Evolutionary conservation across 2,329 filamentous ascomycete genomes (phyloP).

Genomic region (Arthrobotrys pseudoclavata): DNA sequence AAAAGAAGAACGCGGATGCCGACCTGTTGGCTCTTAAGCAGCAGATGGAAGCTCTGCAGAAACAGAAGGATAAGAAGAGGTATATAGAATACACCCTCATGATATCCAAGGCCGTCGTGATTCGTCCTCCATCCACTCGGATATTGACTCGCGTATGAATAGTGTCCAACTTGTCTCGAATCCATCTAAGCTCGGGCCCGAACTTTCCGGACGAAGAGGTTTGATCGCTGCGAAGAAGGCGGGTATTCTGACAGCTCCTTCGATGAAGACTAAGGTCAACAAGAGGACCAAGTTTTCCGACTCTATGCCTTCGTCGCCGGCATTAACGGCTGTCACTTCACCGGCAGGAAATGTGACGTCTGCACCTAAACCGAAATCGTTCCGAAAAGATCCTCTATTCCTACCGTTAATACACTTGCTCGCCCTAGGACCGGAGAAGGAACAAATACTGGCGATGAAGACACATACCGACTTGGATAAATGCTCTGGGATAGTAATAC

Average conservation of each 20-base stretch:
- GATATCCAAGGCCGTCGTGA: neutral
- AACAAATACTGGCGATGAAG: slow-evolving; percentile 63
- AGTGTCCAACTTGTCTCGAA: slow-evolving; percentile 60
- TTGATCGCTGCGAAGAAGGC: slow-evolving; percentile 59
- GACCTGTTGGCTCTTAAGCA: slow-evolving; percentile 55
- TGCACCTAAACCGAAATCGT: slow-evolving; percentile 52
- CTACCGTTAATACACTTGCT: slow-evolving; percentile 63
- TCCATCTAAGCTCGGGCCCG: slow-evolving; percentile 57
- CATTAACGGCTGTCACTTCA: slow-evolving; percentile 48
- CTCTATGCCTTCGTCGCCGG: slow-evolving; percentile 56
- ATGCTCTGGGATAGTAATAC: slow-evolving; percentile 61
- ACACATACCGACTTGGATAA: slow-evolving; percentile 63
- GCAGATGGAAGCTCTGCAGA: slow-evolving; percentile 54
- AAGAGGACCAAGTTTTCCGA: slow-evolving; percentile 53
- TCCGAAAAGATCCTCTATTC: slow-evolving; percentile 62
- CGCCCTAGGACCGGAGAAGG: slow-evolving; percentile 63
- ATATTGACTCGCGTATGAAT: slow-evolving; percentile 31
- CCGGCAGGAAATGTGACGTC: slow-evolving; percentile 58
- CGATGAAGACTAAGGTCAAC: slow-evolving; percentile 58
- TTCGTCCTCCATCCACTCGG: neutral
- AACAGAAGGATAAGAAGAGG: slow-evolving; percentile 59
- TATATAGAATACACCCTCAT: slow-evolving; percentile 21
- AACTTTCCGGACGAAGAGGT: slow-evolving; percentile 56
- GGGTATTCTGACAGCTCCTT: slow-evolving; percentile 48
- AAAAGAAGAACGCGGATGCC: slow-evolving; percentile 49